phyloP scores from a whole-genome alignment of 768 basidiomycete species.

The Podaxis mareebaensis region DNA sequence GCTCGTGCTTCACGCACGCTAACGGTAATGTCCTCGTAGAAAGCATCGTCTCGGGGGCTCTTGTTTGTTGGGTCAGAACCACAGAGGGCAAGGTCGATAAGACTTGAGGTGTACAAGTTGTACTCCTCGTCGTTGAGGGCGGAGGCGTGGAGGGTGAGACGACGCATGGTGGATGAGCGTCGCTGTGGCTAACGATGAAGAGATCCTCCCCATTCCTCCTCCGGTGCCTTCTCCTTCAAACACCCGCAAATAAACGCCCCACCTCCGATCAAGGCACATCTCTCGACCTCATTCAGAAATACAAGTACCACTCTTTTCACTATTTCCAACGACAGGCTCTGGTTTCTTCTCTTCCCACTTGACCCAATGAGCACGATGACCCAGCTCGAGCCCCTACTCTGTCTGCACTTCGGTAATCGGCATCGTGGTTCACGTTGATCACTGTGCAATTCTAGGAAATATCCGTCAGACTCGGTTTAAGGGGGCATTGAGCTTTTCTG shows the following conservation, averaged over 20 bases:
- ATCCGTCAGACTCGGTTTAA: too few species aligned
- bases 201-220: not conserved
- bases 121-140: constrained; percentile 78
- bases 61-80: constrained; percentile 31
- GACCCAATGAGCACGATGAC: too few species aligned
- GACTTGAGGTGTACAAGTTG: constrained; percentile 59
- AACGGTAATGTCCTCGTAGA: constrained; percentile 54
- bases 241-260: not conserved
- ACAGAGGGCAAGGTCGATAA: constrained; percentile 49
- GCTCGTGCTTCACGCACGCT: constrained; percentile 70
- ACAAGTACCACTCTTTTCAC: too few species aligned
- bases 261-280: not conserved
- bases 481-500: too few species aligned
- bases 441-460: too few species aligned
- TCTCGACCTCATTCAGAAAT: too few species aligned
- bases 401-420: too few species aligned
- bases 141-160: constrained; percentile 68
- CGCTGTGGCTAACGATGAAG: constrained; percentile 8
- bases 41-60: constrained; percentile 38
- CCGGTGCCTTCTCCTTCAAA: constrained; percentile 1
- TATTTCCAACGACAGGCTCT: too few species aligned
- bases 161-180: constrained; percentile 49
- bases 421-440: too few species aligned
- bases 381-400: too few species aligned
- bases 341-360: too few species aligned